Evolutionary conservation across 352 stramenopile species (phyloP).

Genomic region (Labyrinthula sp.): DNA sequence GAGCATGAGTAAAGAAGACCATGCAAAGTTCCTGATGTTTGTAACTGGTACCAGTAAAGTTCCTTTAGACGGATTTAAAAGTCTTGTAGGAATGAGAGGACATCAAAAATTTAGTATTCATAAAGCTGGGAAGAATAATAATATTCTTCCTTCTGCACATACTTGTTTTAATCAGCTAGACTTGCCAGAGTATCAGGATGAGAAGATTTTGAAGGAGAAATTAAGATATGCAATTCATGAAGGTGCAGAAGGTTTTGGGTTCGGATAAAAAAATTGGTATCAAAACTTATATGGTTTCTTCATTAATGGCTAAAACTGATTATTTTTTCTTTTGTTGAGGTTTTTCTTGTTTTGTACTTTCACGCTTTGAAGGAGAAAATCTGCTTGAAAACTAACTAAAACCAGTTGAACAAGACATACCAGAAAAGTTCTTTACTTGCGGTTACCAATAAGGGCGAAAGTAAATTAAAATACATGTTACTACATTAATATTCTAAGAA

Average conservation of each 20-base stretch:
- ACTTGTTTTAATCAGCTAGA: conserved; percentile 99
- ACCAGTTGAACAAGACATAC: no score
- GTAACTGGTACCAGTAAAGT: conserved; percentile 71
- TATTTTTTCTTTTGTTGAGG: no score
- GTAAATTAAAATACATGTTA: no score
- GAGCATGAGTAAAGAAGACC: conserved; percentile 63
- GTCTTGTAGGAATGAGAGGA: conserved; percentile 91
- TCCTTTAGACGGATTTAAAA: conserved; percentile 88
- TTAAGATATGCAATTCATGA: conserved; percentile 89
- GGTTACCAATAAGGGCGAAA: no score
- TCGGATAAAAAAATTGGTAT: conserved; percentile 58
- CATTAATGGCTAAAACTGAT: no score
- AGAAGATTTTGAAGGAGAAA: conserved; percentile 88
- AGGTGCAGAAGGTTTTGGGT: conserved; percentile 86
- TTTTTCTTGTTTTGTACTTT: no score
- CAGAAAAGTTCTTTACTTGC: no score
- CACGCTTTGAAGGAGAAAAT: no score
- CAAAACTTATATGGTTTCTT: background rate
- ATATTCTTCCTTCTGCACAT: conserved; percentile 66
- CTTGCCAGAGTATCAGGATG: conserved; percentile 85
- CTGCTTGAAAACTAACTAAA: no score
- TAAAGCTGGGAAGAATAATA: conserved; percentile 68
- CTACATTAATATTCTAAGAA: no score
- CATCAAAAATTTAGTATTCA: conserved; percentile 98
- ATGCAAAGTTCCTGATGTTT: conserved; percentile 71